Evolutionary conservation across 768 basidiomycete species (phyloP), one percentile per base, ranked within the genome.

Genomic region (Melanogaster broomeanus): DNA sequence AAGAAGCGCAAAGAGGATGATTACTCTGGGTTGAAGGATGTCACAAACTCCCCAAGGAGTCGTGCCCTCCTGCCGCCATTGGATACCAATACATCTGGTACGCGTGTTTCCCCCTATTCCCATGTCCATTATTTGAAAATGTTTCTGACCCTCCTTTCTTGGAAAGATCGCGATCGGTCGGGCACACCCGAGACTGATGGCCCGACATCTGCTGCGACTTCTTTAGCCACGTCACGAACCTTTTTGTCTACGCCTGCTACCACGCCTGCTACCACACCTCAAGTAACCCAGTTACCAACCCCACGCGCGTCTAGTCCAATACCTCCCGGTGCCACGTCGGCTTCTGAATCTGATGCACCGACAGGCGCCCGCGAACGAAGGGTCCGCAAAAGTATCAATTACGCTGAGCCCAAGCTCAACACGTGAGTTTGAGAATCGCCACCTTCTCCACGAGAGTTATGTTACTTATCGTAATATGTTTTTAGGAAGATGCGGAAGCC

Each of bases 401-500:
- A 93, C 58, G 75, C 90, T 0, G 91, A 93, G 63, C 91, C 91
- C 11, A 93, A 92, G 64, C 77, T 93, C 21, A 92, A 93, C 66
- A 93, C 89, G 89, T 90, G 64, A 45, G 84, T 82, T 37, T 27
- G 40, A 24, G 13, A 35, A 30, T 45, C 34, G 16, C 34, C 12
- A 11, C 37, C 48, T 39, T 30, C 51, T 43, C 39, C 45, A 22
- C 37, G 38, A 41, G 45, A 28, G 37, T 19, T 16, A 34, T 25
- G 11, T 54, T 45, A 52, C 43, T 57, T 53, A 60, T 54, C 7
- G 28, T n/a, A 16, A 30, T 18, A 28, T 21, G 15, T 40, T 34
- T 60, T 39, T 61, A 91, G 89, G 41, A 93, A 93, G 81, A 92
- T 93, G 90, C 85, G 90, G 40, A 92, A 92, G 70, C 90, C 90